Conservation (phyloP, 345 rosid species). For the Carallia pectinifolia region DNA sequence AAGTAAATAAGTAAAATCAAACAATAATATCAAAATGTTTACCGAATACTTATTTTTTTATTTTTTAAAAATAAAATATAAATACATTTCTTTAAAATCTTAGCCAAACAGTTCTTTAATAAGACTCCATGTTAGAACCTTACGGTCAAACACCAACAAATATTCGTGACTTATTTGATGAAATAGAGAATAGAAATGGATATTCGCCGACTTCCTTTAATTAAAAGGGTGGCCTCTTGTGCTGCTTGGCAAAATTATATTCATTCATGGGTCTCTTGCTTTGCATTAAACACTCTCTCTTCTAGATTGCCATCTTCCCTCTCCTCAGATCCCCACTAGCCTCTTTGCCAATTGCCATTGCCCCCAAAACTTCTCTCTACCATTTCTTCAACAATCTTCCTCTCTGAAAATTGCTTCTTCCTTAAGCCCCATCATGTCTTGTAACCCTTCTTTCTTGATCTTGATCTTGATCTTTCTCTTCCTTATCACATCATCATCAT, state of each 20-base stretch:
- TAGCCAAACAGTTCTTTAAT: too few species aligned
- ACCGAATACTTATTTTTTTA: too few species aligned
- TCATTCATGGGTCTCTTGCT: conserved; percentile 46
- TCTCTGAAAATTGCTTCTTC: conserved; percentile 10
- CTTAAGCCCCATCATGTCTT: conserved; percentile 4
- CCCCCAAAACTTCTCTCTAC: neutral
- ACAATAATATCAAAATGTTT: too few species aligned
- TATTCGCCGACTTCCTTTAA: neutral
- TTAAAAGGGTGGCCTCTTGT: conserved; percentile 5
- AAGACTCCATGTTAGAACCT: too few species aligned
- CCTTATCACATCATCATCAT: neutral
- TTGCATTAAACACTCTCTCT: conserved; percentile 26
- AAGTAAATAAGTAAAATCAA: too few species aligned
- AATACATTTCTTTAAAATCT: too few species aligned
- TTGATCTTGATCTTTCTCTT: neutral
- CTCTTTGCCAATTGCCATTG: neutral
- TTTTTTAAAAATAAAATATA: too few species aligned
- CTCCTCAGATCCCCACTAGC: neutral
- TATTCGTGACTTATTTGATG: conserved; percentile 39
- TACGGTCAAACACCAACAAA: neutral
- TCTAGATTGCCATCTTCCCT: neutral
- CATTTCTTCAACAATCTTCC: neutral
- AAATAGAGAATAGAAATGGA: neutral
- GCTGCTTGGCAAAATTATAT: conserved; percentile 5
- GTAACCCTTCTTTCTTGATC: neutral